A percentile compares a stretch with the other conserved stretches of the same genome.
Evolutionary conservation across 306 rosid species (phyloP).

Genomic region (Cyamopsis tetragonoloba): DNA sequence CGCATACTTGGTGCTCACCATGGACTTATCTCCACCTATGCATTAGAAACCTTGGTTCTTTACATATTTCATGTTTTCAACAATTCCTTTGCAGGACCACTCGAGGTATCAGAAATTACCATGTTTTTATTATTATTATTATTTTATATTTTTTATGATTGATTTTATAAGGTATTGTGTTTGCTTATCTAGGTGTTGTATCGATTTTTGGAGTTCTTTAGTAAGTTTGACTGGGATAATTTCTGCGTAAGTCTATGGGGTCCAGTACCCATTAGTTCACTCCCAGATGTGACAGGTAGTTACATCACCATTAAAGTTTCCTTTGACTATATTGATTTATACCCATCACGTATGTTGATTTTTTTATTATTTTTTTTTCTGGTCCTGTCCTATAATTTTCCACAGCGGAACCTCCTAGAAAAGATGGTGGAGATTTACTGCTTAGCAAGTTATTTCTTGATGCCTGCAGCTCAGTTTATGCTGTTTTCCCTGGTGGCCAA

Average conservation of each 20-base stretch:
- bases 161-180: constrained; percentile 7
- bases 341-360: constrained; percentile 2
- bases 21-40: constrained; percentile 98
- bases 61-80: constrained; percentile 95
- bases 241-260: constrained; percentile 97
- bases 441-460: constrained; percentile 79
- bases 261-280: constrained; percentile 85
- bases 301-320: constrained; percentile 18
- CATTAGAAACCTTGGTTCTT: constrained; percentile 97
- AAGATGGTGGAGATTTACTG: constrained; percentile 86
- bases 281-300: constrained; percentile 93
- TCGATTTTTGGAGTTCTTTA: constrained; percentile 92
- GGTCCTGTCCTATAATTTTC: constrained; percentile 20
- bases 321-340: background rate
- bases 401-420: constrained; percentile 93
- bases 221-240: constrained; percentile 99
- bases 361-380: constrained; percentile 7
- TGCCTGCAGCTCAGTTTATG: constrained; percentile 76
- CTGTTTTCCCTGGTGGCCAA: constrained; percentile 77
- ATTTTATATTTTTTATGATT: constrained; percentile 18
- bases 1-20: constrained; percentile 99
- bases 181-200: constrained; percentile 68
- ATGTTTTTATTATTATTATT: constrained; percentile 3
- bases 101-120: constrained; percentile 63
- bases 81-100: constrained; percentile 96